Evolutionary conservation across 257 asterid genomes (phyloP).

Genomic region (Apocynum venetum): DNA sequence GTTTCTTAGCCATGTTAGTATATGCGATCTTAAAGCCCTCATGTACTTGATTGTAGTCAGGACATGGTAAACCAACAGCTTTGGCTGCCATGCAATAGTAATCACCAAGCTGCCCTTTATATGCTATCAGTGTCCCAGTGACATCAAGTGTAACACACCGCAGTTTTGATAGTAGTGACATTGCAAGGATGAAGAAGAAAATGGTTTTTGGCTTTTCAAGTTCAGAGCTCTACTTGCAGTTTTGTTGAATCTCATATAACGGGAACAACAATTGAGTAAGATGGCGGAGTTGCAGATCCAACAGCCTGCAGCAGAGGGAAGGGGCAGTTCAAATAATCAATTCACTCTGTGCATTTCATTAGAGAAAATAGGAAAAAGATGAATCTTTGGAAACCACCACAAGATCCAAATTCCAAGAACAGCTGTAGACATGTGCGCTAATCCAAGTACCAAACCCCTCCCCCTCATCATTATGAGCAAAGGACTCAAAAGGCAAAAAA

Average conservation of each 20-base stretch:
- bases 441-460: background rate
- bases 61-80: constrained; percentile 86
- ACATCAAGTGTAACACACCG: constrained; percentile 89
- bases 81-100: constrained; percentile 99
- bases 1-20: constrained; percentile 80
- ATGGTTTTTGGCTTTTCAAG: background rate
- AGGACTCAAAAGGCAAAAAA: background rate
- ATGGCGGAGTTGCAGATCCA: background rate
- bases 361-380: background rate
- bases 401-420: background rate
- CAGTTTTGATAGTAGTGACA: constrained; percentile 65
- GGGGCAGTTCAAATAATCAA: background rate
- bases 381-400: background rate
- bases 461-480: background rate
- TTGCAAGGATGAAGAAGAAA: constrained; percentile 25
- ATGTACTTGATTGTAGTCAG: constrained; percentile 83
- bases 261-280: background rate
- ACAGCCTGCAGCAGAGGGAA: constrained; percentile 14
- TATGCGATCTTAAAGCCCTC: constrained; percentile 91
- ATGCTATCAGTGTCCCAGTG: constrained; percentile 92
- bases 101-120: constrained; percentile 98
- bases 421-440: background rate
- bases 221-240: background rate
- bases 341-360: background rate
- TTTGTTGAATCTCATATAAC: background rate